Conservation (phyloP, 108 stramenopile species). For the Cyclostephanos invisitatus region DNA sequence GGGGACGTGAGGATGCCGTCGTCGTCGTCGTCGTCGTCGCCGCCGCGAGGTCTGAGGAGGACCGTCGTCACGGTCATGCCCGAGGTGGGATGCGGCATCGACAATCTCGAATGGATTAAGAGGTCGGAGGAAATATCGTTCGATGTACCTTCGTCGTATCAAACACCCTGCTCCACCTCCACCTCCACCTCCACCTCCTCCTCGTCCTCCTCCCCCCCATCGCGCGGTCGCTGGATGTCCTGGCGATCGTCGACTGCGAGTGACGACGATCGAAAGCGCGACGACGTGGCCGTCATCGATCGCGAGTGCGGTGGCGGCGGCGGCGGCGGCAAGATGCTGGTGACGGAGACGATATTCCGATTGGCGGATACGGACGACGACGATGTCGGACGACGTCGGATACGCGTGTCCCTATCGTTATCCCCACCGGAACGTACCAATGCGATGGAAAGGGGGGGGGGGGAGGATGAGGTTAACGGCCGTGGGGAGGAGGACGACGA, state of each 20-base stretch:
- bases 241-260: background rate
- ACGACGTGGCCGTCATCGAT: background rate
- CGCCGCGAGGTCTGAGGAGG: slow-evolving; percentile 34
- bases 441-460: background rate
- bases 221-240: slow-evolving; percentile 1
- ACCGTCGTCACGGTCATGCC: slow-evolving; percentile 62
- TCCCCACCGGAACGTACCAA: too few relatives aligned
- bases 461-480: slow-evolving; percentile 28
- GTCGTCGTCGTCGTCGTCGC: too few relatives aligned
- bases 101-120: slow-evolving; percentile 72
- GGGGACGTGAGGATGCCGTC: too few relatives aligned
- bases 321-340: too few relatives aligned
- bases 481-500: slow-evolving; percentile 25
- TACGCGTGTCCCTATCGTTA: slow-evolving; percentile 34
- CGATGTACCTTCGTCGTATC: background rate
- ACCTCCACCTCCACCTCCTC: background rate
- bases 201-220: background rate
- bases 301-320: background rate
- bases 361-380: background rate
- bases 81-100: slow-evolving; percentile 76
- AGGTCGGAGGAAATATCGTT: slow-evolving; percentile 9
- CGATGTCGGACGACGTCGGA: slow-evolving; percentile 15
- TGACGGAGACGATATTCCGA: slow-evolving; percentile 41
- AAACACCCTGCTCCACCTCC: background rate
- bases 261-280: background rate